These are phyloP conservation scores for Calonectria pseudoturangicola DNA, from an alignment of 2,329 filamentous ascomycete species.

Conservation along the genomic window DNA sequence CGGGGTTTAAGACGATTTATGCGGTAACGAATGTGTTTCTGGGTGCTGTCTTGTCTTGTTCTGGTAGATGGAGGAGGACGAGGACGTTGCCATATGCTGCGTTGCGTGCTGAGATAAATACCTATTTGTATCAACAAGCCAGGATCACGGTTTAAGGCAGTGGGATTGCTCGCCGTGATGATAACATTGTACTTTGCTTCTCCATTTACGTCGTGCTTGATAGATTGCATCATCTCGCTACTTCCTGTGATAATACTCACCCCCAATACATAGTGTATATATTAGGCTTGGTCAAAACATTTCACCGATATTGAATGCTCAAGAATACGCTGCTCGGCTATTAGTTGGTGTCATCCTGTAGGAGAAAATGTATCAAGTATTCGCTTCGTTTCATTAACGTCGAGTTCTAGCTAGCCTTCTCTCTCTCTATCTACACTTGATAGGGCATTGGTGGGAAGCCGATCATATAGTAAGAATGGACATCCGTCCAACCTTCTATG, in stretches of 20 bases:
- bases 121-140: conserved; percentile 43
- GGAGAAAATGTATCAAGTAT: not conserved
- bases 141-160: conserved; percentile 31
- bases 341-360: too few relatives aligned
- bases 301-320: not conserved
- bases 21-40: conserved; percentile 50
- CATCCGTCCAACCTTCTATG: not conserved
- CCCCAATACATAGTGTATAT: not conserved
- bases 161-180: conserved; percentile 12
- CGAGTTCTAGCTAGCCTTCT: not conserved
- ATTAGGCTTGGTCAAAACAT: not conserved
- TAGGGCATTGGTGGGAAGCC: not conserved
- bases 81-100: conserved; percentile 40
- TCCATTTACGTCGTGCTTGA: not conserved
- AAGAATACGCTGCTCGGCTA: too few relatives aligned
- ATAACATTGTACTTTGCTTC: conserved; percentile 2
- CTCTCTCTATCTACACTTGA: not conserved
- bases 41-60: conserved; percentile 43
- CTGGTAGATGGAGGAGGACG: conserved; percentile 41
- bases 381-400: not conserved
- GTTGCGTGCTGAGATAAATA: conserved; percentile 44
- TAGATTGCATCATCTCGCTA: not conserved
- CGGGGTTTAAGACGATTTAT: conserved; percentile 52
- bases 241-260: not conserved
- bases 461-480: not conserved